A percentile compares a stretch with the other conserved stretches of the same genome.
These are phyloP conservation scores for Suillus variegatus DNA, from an alignment of 768 basidiomycete genomes.

Conservation along the genomic window DNA sequence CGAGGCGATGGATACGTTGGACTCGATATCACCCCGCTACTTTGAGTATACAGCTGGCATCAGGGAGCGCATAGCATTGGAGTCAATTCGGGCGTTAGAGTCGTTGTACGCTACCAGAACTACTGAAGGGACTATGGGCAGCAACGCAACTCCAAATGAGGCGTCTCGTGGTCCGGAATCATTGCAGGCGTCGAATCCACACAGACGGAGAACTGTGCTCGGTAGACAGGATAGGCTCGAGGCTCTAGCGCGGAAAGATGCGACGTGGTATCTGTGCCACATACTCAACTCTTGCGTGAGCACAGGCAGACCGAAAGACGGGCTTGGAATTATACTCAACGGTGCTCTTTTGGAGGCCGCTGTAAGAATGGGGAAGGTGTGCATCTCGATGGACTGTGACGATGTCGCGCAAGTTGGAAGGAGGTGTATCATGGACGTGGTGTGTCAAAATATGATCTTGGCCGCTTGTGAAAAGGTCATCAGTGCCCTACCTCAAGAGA, in stretches of 20 bases:
- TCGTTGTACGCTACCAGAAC: slow-evolving; percentile 14
- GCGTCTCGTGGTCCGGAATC: not conserved
- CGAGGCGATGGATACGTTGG: slow-evolving; percentile 20
- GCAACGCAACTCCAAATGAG: not conserved
- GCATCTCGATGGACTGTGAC: slow-evolving; percentile 5
- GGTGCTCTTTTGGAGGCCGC: slow-evolving; percentile 23
- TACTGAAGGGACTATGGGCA: not conserved
- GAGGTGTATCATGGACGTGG: slow-evolving; percentile 13
- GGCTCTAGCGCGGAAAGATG: slow-evolving; percentile 26
- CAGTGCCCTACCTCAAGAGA: not conserved
- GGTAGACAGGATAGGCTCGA: slow-evolving; percentile 22
- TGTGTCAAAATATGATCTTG: slow-evolving; percentile 29
- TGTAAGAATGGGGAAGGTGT: slow-evolving; percentile 21
- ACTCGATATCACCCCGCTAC: slow-evolving; percentile 11
- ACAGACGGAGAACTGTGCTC: slow-evolving; percentile 12
- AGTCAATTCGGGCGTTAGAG: slow-evolving; percentile 29
- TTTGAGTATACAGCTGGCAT: slow-evolving; percentile 5
- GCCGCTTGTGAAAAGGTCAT: slow-evolving; percentile 30
- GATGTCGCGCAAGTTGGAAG: not conserved
- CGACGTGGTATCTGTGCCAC: slow-evolving; percentile 29
- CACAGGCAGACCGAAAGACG: not conserved
- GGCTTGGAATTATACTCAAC: slow-evolving; percentile 10
- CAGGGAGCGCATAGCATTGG: slow-evolving; percentile 27
- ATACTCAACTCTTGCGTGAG: slow-evolving; percentile 25
- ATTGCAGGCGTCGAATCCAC: not conserved